Conservation (phyloP, 2,329 filamentous ascomycete species). For the Trichoderma hamatum region DNA sequence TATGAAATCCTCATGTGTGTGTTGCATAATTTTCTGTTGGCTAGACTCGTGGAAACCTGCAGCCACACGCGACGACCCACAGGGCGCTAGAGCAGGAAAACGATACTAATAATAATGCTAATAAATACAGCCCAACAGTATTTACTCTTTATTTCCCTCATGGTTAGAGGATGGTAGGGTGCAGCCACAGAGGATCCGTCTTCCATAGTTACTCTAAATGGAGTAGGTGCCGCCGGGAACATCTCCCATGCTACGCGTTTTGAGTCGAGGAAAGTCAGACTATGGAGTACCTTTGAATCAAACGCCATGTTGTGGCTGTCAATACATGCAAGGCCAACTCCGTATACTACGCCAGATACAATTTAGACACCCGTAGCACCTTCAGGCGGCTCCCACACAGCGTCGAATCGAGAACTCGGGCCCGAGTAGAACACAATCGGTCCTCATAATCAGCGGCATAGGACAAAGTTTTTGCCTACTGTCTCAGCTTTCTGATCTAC, state of each 20-base stretch:
- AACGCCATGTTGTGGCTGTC: background rate
- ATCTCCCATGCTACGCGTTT: background rate
- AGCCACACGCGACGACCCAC: conserved; percentile 20
- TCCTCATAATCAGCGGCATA: conserved; percentile 15
- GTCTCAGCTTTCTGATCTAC: conserved; percentile 11
- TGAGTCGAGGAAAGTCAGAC: background rate
- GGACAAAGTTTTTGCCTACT: conserved; percentile 12
- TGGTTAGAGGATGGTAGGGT: background rate
- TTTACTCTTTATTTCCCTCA: conserved; percentile 17
- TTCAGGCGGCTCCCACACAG: background rate
- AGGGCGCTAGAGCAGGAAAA: conserved; percentile 4
- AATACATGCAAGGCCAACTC: background rate
- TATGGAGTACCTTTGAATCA: background rate
- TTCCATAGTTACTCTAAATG: conserved; percentile 1
- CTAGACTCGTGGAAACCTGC: conserved; percentile 9
- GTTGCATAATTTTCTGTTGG: background rate
- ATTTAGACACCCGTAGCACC: background rate
- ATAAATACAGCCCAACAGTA: background rate
- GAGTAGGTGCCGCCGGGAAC: conserved; percentile 4
- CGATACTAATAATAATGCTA: background rate
- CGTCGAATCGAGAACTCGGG: background rate
- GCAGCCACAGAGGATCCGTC: conserved; percentile 18
- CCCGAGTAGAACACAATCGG: conserved; percentile 8
- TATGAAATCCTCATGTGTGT: background rate
- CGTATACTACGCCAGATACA: background rate